phyloP scores from a whole-genome alignment of 352 stramenopile genomes.

The Globisporangium spinosum region DNA sequence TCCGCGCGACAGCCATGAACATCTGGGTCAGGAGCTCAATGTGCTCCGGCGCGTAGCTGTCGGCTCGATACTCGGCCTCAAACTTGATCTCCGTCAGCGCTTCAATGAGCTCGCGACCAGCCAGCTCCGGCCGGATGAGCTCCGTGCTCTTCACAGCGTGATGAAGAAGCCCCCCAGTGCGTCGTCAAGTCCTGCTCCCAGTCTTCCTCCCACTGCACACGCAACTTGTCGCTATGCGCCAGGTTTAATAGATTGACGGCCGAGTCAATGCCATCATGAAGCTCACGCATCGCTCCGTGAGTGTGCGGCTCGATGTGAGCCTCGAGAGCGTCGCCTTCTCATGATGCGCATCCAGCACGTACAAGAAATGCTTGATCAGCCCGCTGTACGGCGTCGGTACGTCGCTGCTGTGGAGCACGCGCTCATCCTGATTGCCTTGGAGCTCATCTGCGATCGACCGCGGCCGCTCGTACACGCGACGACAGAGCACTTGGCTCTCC shows the following conservation, averaged over 20 bases:
- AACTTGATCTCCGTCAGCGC: conserved; percentile 2
- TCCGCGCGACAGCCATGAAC: background rate
- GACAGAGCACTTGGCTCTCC: background rate
- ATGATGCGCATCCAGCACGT: background rate
- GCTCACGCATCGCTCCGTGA: background rate
- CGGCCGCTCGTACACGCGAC: background rate
- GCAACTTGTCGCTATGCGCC: background rate
- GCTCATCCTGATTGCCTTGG: background rate
- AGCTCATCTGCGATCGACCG: background rate
- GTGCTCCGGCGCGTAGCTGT: background rate
- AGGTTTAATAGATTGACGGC: background rate
- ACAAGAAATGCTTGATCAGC: background rate
- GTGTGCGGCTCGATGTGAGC: background rate
- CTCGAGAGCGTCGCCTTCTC: background rate
- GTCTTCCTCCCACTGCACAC: background rate
- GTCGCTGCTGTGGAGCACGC: background rate
- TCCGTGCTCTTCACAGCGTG: background rate
- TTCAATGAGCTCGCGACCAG: background rate
- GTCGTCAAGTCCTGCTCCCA: background rate
- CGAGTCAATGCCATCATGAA: background rate
- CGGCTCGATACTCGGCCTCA: background rate
- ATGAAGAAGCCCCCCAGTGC: background rate
- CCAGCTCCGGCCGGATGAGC: background rate
- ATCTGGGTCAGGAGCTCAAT: background rate
- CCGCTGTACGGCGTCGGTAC: background rate